phyloP scores from a whole-genome alignment of 1,139 yeast genomes.

The Lodderomyces metapsilosis region DNA sequence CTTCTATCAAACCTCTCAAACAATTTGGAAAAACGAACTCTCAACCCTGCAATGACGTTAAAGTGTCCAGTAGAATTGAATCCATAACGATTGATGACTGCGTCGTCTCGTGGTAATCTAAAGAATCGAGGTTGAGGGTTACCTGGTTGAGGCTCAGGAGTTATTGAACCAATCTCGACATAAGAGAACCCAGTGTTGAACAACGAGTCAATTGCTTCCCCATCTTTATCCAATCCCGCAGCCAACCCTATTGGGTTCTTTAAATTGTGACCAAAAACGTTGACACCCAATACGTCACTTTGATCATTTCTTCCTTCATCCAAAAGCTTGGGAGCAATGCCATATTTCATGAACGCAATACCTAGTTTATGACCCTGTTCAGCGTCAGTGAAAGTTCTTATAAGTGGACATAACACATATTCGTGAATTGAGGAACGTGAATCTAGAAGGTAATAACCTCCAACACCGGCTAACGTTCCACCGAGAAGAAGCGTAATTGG shows the following conservation, averaged over 20 bases:
- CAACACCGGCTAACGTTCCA: constrained; percentile 26
- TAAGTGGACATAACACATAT: constrained; percentile 71
- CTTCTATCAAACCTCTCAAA: constrained; percentile 20
- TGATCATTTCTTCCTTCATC: constrained; percentile 46
- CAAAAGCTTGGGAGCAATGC: constrained; percentile 61
- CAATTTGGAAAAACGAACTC: constrained; percentile 53
- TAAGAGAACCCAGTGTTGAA: constrained; percentile 80
- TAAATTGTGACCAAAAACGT: constrained; percentile 63
- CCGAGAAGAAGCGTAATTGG: constrained; percentile 26
- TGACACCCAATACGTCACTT: constrained; percentile 53
- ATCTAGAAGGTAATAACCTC: constrained; percentile 53
- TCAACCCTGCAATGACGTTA: constrained; percentile 63
- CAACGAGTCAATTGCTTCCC: constrained; percentile 85
- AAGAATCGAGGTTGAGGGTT: constrained; percentile 89
- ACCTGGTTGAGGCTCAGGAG: constrained; percentile 93
- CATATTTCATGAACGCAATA: constrained; percentile 64
- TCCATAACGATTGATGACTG: constrained; percentile 92
- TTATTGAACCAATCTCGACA: constrained; percentile 90
- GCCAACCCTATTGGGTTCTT: constrained; percentile 88
- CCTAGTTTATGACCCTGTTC: constrained; percentile 85
- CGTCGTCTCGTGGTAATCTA: constrained; percentile 79
- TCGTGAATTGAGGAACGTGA: constrained; percentile 84
- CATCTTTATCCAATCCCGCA: constrained; percentile 95
- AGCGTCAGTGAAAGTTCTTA: constrained; percentile 72
- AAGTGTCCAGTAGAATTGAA: constrained; percentile 91